These are phyloP conservation scores for Inga laurina DNA, from an alignment of 306 rosid species.

Conservation along the genomic window DNA sequence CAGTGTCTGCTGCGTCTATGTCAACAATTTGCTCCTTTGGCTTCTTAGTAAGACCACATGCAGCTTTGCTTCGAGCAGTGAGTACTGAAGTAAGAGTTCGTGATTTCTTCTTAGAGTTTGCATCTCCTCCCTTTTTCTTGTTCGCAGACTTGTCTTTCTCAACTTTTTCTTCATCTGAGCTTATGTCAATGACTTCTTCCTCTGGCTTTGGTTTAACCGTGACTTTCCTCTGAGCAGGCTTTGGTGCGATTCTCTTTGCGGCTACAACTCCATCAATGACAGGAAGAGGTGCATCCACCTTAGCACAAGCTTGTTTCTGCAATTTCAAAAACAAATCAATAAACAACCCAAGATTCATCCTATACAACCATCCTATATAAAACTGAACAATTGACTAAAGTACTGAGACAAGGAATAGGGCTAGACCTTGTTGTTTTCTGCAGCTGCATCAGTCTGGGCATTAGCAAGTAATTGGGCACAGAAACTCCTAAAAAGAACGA, in stretches of 20 bases:
- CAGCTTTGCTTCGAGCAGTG: slow-evolving; percentile 93
- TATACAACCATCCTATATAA: neutral
- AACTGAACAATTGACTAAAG: neutral
- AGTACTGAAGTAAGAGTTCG: slow-evolving; percentile 68
- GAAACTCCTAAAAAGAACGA: slow-evolving; percentile 60
- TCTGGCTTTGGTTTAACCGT: slow-evolving; percentile 48
- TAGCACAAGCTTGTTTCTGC: slow-evolving; percentile 62
- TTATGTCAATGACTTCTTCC: slow-evolving; percentile 53
- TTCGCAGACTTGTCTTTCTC: slow-evolving; percentile 35
- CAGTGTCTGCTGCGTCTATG: slow-evolving; percentile 68
- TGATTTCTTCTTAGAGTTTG: slow-evolving; percentile 55
- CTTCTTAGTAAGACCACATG: slow-evolving; percentile 69
- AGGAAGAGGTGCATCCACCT: slow-evolving; percentile 47
- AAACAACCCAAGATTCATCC: neutral
- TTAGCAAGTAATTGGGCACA: slow-evolving; percentile 86
- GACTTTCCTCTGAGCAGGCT: slow-evolving; percentile 53
- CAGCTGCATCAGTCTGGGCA: slow-evolving; percentile 57
- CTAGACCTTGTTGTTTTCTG: slow-evolving; percentile 69
- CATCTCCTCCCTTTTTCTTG: slow-evolving; percentile 66
- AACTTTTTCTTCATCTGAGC: slow-evolving; percentile 44
- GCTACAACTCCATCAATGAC: slow-evolving; percentile 42
- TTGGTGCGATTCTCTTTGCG: slow-evolving; percentile 52
- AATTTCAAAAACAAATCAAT: neutral
- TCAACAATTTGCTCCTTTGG: slow-evolving; percentile 65
- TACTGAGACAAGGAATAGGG: neutral